Percentiles rank a stretch among this genome's conserved stretches.
Evolutionary conservation across 805 yeast genomes (phyloP).

Genomic region (Starmerella scarabaei): DNA sequence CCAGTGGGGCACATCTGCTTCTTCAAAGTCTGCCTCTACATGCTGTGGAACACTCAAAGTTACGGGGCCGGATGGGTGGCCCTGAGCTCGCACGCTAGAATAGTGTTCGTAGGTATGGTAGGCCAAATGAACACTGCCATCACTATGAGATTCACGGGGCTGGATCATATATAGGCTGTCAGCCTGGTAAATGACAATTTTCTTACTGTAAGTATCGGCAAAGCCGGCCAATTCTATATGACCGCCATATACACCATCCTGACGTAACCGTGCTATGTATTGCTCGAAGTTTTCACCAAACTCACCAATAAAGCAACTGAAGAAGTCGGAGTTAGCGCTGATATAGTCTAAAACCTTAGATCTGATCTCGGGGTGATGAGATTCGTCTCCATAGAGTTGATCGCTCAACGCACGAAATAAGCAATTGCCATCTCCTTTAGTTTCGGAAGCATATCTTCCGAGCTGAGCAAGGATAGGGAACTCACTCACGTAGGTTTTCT

Average conservation of each 20-base stretch:
- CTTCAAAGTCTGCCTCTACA: background rate
- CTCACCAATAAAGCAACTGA: slow-evolving; percentile 27
- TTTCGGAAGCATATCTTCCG: slow-evolving; percentile 29
- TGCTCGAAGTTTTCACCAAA: slow-evolving; percentile 28
- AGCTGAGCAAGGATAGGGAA: slow-evolving; percentile 28
- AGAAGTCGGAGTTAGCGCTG: slow-evolving; percentile 23
- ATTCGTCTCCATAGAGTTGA: slow-evolving; percentile 30
- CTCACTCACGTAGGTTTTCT: slow-evolving; percentile 21
- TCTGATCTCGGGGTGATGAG: slow-evolving; percentile 25
- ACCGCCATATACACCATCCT: slow-evolving; percentile 33
- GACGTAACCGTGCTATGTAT: slow-evolving; percentile 27
- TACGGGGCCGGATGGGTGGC: slow-evolving; percentile 28
- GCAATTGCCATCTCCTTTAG: slow-evolving; percentile 34
- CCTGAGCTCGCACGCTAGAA: slow-evolving; percentile 30
- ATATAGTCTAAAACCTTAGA: slow-evolving; percentile 26
- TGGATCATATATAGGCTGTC: slow-evolving; percentile 28
- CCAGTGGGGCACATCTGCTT: slow-evolving; percentile 22
- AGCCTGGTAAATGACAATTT: slow-evolving; percentile 30
- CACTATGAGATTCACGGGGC: slow-evolving; percentile 8
- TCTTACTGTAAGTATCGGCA: slow-evolving; percentile 25
- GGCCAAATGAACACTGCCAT: slow-evolving; percentile 25
- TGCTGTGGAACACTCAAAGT: slow-evolving; percentile 5
- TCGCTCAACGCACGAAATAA: slow-evolving; percentile 32
- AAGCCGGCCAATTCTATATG: slow-evolving; percentile 33
- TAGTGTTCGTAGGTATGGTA: slow-evolving; percentile 36